These are phyloP conservation scores for Avena eriantha DNA, from an alignment of 176 grass and related monocot genomes.

Conservation along the genomic window DNA sequence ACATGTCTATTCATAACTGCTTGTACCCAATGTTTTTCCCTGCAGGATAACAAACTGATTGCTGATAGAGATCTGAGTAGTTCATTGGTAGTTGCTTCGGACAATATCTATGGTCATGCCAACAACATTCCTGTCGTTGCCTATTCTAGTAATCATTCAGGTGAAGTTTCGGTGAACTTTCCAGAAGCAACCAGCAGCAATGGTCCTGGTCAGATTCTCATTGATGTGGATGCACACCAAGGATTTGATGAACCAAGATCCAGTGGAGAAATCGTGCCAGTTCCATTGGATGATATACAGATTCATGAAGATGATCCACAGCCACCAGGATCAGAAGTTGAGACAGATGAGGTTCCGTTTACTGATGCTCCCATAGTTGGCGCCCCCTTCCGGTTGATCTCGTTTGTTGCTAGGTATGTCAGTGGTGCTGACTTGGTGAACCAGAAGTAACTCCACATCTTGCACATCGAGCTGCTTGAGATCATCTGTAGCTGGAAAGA, in stretches of 20 bases:
- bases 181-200: constrained; percentile 24
- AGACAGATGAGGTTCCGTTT: constrained; percentile 58
- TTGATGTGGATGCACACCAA: constrained; percentile 48
- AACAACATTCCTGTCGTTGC: constrained; percentile 29
- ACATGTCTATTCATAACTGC: constrained; percentile 1
- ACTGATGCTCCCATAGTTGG: constrained; percentile 87
- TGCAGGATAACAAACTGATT: constrained; percentile 58
- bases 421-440: constrained; percentile 86
- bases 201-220: constrained; percentile 15
- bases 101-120: constrained; percentile 40
- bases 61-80: constrained; percentile 39
- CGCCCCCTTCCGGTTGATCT: constrained; percentile 88
- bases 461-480: constrained; percentile 18
- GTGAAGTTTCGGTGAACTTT: constrained; percentile 30
- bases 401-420: constrained; percentile 90
- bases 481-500: constrained; percentile 38
- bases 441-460: constrained; percentile 43
- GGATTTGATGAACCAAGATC: constrained; percentile 51
- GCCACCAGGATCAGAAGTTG: constrained; percentile 23
- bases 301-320: constrained; percentile 59
- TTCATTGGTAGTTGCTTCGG: constrained; percentile 31
- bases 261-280: constrained; percentile 62
- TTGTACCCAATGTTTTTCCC: constrained; percentile 28
- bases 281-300: constrained; percentile 75
- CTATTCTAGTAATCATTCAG: constrained; percentile 48